A percentile compares a stretch with the other conserved stretches of the same genome.
phyloP scores from a whole-genome alignment of 805 yeast species.

The Jamesozyma jinghongensis region DNA sequence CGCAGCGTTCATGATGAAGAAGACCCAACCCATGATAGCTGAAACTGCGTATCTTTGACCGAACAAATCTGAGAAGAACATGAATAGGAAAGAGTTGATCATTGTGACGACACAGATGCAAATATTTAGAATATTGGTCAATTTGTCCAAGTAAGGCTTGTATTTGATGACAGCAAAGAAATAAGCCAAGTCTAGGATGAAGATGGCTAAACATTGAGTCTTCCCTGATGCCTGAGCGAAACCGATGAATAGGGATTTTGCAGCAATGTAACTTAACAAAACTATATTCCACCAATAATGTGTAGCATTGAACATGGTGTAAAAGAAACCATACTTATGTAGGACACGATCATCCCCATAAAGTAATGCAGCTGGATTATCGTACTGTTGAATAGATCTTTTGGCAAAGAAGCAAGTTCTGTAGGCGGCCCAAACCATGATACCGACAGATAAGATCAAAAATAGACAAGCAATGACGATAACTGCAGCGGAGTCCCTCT shows the following conservation, averaged over 20 bases:
- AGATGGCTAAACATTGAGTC: slow-evolving; percentile 68
- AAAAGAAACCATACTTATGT: slow-evolving; percentile 78
- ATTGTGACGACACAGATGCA: slow-evolving; percentile 61
- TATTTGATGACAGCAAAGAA: slow-evolving; percentile 51
- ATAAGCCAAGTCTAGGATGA: slow-evolving; percentile 66
- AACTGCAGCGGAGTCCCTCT: slow-evolving; percentile 78
- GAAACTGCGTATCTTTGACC: slow-evolving; percentile 74
- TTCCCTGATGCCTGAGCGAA: slow-evolving; percentile 74
- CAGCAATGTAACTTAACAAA: slow-evolving; percentile 46
- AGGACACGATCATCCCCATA: slow-evolving; percentile 69
- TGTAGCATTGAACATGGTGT: slow-evolving; percentile 77
- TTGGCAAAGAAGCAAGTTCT: slow-evolving; percentile 59
- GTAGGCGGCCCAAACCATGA: slow-evolving; percentile 56
- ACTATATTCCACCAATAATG: slow-evolving; percentile 78
- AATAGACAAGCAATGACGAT: slow-evolving; percentile 71
- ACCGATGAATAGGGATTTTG: slow-evolving; percentile 65
- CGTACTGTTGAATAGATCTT: slow-evolving; percentile 46
- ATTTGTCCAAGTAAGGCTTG: slow-evolving; percentile 71
- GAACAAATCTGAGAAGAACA: slow-evolving; percentile 78
- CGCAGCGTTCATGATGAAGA: slow-evolving; percentile 83
- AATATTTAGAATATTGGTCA: slow-evolving; percentile 71
- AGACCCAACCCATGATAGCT: slow-evolving; percentile 86
- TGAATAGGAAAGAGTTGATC: slow-evolving; percentile 71
- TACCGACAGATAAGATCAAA: slow-evolving; percentile 48
- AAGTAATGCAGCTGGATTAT: slow-evolving; percentile 78